Base-by-base conservation (phyloP, 2,329 filamentous ascomycete species). In the Xylariaceae sp. region DNA sequence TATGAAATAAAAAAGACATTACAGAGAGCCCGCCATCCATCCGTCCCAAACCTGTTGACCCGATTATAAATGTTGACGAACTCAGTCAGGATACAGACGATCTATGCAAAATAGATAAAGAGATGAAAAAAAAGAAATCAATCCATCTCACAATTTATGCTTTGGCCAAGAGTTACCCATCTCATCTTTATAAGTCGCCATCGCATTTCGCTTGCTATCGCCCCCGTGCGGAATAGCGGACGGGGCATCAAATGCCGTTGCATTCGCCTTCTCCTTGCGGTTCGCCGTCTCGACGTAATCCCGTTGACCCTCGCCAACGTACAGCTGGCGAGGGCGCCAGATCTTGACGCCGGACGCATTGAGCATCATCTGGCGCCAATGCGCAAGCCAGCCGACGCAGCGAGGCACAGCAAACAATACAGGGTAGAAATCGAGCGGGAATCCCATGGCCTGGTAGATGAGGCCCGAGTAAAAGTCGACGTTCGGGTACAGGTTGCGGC, bases 361-460 rank as follows among this genome's bases (percentile, higher is more conserved):
- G 22, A 79, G 68, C 70, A 77, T 76, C 69, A 74, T 72, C 64
- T 79, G 76, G 16, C 76, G 71, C 76, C 76, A 79, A 65, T 79
- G 76, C 2, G 76, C 76, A 29, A 79, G 64, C 76, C 76, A 79
- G 21, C 76, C 76, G 1, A 77, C 76, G 47, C 76, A 78, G 15
- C 76, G 68, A 0, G 76, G 76, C 5, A 79, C 76, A 5, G 76
- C 76, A 53, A 79, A 79, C 4, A 79, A 65, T 0, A 79, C 76
- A 1, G 76, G 76, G 58, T 78, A 79, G 61, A 79, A 79, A 60
- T 79, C 76, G 0, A 79, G 70, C 26, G 76, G 76, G 67, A 79
- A 79, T 10, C 76, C 76, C 73, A 79, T 76, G 29, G 76, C 75
- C 56, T 78, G 76, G 63, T 79, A 79, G 59, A 79, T 78, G 26